These are phyloP conservation scores for Wallemia mellicola DNA, from an alignment of 1,284 basidiomycete species.

Conservation along the genomic window DNA sequence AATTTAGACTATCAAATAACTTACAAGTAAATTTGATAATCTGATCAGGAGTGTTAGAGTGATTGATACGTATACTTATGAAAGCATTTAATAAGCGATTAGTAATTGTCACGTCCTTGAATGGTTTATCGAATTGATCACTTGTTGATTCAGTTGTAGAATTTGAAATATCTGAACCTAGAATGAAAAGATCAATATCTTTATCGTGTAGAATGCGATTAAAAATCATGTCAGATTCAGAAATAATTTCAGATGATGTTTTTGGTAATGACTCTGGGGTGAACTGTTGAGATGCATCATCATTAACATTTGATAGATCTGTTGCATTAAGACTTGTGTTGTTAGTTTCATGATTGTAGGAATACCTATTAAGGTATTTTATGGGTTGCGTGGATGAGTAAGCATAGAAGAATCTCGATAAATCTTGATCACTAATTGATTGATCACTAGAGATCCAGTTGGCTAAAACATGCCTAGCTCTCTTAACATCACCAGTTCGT, in stretches of 20 bases:
- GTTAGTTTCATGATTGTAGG: background rate
- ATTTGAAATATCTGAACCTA: too few species aligned
- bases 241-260: background rate
- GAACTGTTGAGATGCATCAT: background rate
- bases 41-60: background rate
- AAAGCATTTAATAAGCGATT: background rate
- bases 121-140: background rate
- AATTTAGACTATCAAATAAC: background rate
- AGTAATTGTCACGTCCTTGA: background rate
- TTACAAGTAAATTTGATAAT: background rate
- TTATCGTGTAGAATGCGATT: background rate
- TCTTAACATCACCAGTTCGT: conserved; percentile 44
- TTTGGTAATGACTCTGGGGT: background rate
- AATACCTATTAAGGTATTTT: background rate
- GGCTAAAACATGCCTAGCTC: conserved; percentile 67
- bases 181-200: background rate
- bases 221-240: background rate
- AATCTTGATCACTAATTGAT: conserved; percentile 7
- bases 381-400: conserved; percentile 29
- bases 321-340: background rate
- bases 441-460: conserved; percentile 32
- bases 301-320: background rate
- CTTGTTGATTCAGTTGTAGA: background rate
- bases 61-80: background rate
- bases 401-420: conserved; percentile 34